Conservation (phyloP, 495 filamentous ascomycete genomes). For the Xylaria castorea region DNA sequence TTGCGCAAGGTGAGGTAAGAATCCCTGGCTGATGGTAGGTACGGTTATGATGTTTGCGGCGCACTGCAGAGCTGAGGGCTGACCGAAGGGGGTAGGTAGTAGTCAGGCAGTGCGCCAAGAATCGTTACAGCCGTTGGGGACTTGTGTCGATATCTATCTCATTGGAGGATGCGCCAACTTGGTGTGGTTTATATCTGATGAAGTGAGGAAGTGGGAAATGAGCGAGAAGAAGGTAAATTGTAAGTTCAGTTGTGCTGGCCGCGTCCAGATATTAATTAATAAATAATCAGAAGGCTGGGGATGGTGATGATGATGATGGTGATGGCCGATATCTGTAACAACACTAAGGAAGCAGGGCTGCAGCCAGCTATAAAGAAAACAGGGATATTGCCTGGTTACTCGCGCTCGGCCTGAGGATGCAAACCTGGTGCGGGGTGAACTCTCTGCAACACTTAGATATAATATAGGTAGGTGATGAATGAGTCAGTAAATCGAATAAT, state of each 20-base stretch:
- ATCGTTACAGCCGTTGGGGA: not conserved
- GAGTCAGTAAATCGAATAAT: not conserved
- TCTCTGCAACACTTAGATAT: not conserved
- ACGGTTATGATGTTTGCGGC: not conserved
- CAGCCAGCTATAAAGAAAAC: not conserved
- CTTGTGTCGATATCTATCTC: not conserved
- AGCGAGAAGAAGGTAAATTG: not conserved
- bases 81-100: not conserved
- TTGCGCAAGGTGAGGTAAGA: constrained; percentile 2
- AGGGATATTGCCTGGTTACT: not conserved
- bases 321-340: not conserved
- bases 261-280: constrained; percentile 9
- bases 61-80: not conserved
- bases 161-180: not conserved
- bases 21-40: not conserved
- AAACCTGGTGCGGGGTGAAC: not conserved
- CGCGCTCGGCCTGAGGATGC: not conserved
- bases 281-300: constrained; percentile 20
- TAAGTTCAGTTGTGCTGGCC: not conserved
- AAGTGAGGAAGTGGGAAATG: not conserved
- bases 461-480: not conserved
- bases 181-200: not conserved
- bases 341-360: constrained; percentile 15
- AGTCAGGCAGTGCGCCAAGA: not conserved
- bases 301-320: not conserved